phyloP scores from a whole-genome alignment of 1,284 basidiomycete genomes.

The Ceratobasidium papillatum region DNA sequence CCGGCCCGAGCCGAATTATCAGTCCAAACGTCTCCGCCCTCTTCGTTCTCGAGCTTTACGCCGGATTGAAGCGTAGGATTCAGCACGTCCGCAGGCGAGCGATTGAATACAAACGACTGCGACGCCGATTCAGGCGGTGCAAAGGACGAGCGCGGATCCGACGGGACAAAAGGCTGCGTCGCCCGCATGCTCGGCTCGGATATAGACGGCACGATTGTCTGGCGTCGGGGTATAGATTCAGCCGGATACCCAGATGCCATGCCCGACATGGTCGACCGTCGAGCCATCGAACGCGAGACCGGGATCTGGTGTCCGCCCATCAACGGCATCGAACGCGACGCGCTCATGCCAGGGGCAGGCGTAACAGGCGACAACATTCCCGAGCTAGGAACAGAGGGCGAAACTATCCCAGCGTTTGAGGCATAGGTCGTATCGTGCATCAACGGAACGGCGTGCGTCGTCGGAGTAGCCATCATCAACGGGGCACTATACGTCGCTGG shows the following conservation, averaged over 20 bases:
- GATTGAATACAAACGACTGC: not conserved
- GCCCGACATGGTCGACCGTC: not conserved
- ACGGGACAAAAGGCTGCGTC: not conserved
- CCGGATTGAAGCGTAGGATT: not conserved
- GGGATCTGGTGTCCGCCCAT: not conserved
- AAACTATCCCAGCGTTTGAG: not conserved
- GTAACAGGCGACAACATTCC: not conserved
- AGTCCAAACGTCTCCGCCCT: not conserved
- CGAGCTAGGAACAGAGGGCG: not conserved
- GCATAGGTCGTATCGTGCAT: not conserved
- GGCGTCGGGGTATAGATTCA: not conserved
- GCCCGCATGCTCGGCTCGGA: not conserved
- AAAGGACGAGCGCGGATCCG: not conserved
- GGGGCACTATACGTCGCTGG: not conserved
- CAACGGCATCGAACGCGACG: not conserved
- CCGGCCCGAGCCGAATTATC: not conserved
- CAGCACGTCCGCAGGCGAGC: not conserved
- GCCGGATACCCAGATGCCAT: not conserved
- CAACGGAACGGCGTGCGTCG: not conserved
- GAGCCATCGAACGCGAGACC: not conserved
- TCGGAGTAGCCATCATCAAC: not conserved
- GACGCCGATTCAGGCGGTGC: not conserved
- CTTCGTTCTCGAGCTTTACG: not conserved
- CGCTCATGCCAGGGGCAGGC: not conserved
- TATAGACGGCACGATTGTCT: not conserved